A percentile compares a stretch with the other conserved stretches of the same genome.
phyloP scores from a whole-genome alignment of 1,284 basidiomycete genomes.

The Megacollybia platyphylla region DNA sequence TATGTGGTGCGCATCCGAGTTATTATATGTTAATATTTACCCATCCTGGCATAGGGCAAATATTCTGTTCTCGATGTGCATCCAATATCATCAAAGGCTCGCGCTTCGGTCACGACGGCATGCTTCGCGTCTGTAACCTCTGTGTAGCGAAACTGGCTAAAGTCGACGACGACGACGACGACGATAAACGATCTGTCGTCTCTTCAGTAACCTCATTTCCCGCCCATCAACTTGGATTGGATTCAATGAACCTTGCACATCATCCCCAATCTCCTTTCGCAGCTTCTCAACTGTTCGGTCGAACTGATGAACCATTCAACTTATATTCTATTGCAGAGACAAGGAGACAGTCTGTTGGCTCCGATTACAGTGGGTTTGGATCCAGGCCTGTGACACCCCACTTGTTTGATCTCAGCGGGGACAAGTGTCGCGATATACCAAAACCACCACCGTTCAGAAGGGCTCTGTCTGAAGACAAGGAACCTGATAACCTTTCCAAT shows the following conservation, averaged over 20 bases:
- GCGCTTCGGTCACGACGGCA: conserved; percentile 88
- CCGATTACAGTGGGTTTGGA: conserved; percentile 36
- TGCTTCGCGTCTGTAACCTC: conserved; percentile 88
- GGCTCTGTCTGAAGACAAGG: conserved; percentile 63
- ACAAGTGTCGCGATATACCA: conserved; percentile 27
- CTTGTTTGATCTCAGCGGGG: conserved; percentile 30
- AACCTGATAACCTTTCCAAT: conserved; percentile 24
- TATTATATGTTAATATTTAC: background rate
- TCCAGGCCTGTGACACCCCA: conserved; percentile 39
- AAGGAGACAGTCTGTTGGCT: conserved; percentile 36
- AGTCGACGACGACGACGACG: conserved; percentile 73
- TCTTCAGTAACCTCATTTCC: conserved; percentile 53
- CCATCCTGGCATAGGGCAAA: conserved; percentile 44
- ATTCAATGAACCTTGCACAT: conserved; percentile 30
- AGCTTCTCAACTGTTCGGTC: conserved; percentile 74
- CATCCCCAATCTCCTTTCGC: conserved; percentile 79
- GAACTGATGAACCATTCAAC: conserved; percentile 63
- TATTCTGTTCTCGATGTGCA: conserved; percentile 89
- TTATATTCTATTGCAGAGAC: conserved; percentile 72
- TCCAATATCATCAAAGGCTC: conserved; percentile 95
- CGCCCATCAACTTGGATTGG: conserved; percentile 48
- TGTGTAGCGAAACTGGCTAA: conserved; percentile 87
- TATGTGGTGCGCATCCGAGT: conserved; percentile 55
- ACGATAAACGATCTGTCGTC: conserved; percentile 67
- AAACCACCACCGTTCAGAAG: conserved; percentile 76